A percentile compares a stretch with the other conserved stretches of the same genome.
Evolutionary conservation across 2,329 filamentous ascomycete species (phyloP).

Genomic region (Colletotrichum destructivum): DNA sequence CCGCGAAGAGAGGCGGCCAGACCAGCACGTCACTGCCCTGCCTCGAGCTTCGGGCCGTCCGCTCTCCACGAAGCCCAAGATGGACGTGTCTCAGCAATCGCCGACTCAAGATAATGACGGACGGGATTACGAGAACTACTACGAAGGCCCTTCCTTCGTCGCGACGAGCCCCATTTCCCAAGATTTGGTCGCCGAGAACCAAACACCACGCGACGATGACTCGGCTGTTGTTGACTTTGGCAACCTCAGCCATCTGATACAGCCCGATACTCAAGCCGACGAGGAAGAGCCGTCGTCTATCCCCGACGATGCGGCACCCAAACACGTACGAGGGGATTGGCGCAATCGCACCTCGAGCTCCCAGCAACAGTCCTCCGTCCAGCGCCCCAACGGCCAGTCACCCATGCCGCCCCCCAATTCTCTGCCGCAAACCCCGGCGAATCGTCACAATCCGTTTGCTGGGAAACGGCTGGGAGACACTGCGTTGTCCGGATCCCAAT

Average conservation of each 20-base stretch:
- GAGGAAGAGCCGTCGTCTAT: conserved; percentile 57
- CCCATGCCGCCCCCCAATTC: conserved; percentile 49
- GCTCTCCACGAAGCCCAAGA: conserved; percentile 49
- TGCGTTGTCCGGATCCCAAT: conserved; percentile 62
- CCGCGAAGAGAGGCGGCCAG: conserved; percentile 7
- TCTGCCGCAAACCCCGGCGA: conserved; percentile 65
- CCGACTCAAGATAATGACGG: conserved; percentile 71
- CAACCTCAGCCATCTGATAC: conserved; percentile 53
- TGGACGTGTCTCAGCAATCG: conserved; percentile 66
- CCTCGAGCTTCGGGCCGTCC: conserved; percentile 33
- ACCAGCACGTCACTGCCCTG: conserved; percentile 36
- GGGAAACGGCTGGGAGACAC: conserved; percentile 51
- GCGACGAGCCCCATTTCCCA: conserved; percentile 42
- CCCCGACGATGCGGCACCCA: conserved; percentile 51
- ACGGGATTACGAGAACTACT: conserved; percentile 64
- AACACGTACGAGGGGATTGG: conserved; percentile 58
- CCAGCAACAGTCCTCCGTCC: conserved; percentile 49
- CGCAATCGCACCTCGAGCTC: conserved; percentile 53
- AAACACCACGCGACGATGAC: conserved; percentile 62
- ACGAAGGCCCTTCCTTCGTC: conserved; percentile 46
- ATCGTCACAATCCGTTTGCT: conserved; percentile 65
- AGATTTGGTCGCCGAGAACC: conserved; percentile 45
- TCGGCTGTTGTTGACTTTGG: conserved; percentile 66
- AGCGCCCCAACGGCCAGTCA: conserved; percentile 44
- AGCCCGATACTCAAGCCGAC: conserved; percentile 59